Evolutionary conservation across 495 filamentous ascomycete species (phyloP), one percentile per base, ranked within the genome.

Genomic region (Astrocystis sublimbata): DNA sequence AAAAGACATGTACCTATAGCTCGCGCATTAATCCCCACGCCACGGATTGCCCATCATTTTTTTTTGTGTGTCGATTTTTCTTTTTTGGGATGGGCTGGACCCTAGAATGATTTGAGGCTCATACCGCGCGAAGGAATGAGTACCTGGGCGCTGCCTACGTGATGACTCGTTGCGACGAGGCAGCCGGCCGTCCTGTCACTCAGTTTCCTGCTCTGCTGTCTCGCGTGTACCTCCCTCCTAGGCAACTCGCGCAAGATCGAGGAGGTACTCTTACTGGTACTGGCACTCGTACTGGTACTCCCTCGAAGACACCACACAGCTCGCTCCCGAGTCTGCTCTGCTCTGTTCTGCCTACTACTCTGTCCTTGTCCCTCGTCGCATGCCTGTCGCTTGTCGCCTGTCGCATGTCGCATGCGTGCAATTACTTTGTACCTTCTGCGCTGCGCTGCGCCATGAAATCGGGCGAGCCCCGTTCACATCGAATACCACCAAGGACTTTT

Each of bases 111-210:
- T 52, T 30, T 70, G 68, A 70, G 70, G 68, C 68, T 72, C 65
- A 65, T 70, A 62, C 47, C 49, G 43, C 61, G 45, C 55, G 61
- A 67, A 68, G 61, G 65, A 35, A 70, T 68, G 54, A 49, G 26
- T 41, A 43, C 52, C 40, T 40, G 58, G 41, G 38, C 59, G 70
- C 61, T 72, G 70, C 70, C 70, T 72, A 61, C 55, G 50, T 58
- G 61, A 70, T 68, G 67, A 68, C 70, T 70, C 70, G 49, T 57
- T 50, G 33, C 53, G 62, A 68, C 61, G 65, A 72, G 68, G 67
- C 70, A 70, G 33, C 70, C 68, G 42, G 59, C 58, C 59, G 33
- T 53, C 49, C n/a, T n/a, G n/a, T n/a, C n/a, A n/a, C n/a, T n/a
- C 6, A 13, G 33, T 36, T 13, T 13, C 13, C 13, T 6, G 33